Evolutionary conservation across 805 yeast species (phyloP), one percentile per base, ranked within the genome.

Genomic region (Candida michaelii): DNA sequence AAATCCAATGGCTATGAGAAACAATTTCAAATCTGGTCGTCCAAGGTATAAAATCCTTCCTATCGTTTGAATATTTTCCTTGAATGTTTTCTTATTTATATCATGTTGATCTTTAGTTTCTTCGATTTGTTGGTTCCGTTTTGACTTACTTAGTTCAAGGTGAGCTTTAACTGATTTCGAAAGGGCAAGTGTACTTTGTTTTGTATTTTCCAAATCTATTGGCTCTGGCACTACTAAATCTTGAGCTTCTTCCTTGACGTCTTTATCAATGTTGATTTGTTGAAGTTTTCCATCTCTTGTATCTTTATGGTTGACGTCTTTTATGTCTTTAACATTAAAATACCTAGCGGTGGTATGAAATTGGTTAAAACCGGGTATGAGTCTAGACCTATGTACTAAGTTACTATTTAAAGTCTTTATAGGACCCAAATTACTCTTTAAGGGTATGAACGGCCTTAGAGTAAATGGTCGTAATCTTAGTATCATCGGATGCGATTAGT

Each of bases 1-100:
- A 45, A 70, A 69, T 9, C 61, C 71, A 23, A 70, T 47, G 1
- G 76, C 74, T 23, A 60, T 56, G 3, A 70, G 39, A 40, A 70
- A 70, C 9, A 69, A 53, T 41, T 51, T 60, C 42, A 61, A 44
- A 45, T 70, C 76, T 2, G 74, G 72, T 33, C 58, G 56, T 6
- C 76, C 76, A 9, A 70, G 54, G 36, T 47, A 54, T 23, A 70
- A 50, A 33, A 70, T 70, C 17, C 74, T 57, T n/a, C 47, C 48
- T n/a, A 70, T 58, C 2, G 73, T 70, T 33, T 47, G 50, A 30
- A 67, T 40, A 47, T 70, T 70, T 44, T 68, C 58, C 21, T 51
- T 49, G 43, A 70, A 59, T 12, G 58, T 57, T 33, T 60, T 55
- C 36, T 54, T 59, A 11, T 55, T 54, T 15, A 57, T 53, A 21